Evolutionary conservation across 495 filamentous ascomycete species (phyloP).

Genomic region (Pseudevernia furfuracea): DNA sequence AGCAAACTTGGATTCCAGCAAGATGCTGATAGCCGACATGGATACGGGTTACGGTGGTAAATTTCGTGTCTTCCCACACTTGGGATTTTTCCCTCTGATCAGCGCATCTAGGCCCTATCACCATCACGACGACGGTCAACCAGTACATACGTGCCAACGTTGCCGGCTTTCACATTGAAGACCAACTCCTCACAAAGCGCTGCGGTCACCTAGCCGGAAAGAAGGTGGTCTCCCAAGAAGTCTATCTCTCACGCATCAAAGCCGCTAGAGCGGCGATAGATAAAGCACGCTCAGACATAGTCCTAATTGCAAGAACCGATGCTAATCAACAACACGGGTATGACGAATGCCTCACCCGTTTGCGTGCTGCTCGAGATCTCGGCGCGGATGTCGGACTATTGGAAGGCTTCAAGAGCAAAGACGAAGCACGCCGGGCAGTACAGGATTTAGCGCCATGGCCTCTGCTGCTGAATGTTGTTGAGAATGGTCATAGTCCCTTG

Average conservation of each 20-base stretch:
- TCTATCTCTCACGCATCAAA: conserved; percentile 50
- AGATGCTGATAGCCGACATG: conserved; percentile 60
- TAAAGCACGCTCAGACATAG: conserved; percentile 48
- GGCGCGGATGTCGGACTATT: conserved; percentile 61
- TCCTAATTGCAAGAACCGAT: conserved; percentile 64
- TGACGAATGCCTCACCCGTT: conserved; percentile 49
- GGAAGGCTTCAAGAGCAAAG: conserved; percentile 52
- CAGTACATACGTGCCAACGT: conserved; percentile 61
- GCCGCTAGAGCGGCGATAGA: conserved; percentile 45
- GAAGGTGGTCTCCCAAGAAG: conserved; percentile 45
- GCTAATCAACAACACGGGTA: conserved; percentile 57
- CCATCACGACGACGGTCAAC: conserved; percentile 56
- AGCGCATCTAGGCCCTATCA: conserved; percentile 42
- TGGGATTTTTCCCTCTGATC: neutral
- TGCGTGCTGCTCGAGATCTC: conserved; percentile 47
- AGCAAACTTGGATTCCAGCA: conserved; percentile 49
- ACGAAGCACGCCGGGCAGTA: conserved; percentile 45
- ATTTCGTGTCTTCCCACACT: conserved; percentile 7
- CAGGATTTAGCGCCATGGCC: conserved; percentile 51
- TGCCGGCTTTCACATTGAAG: conserved; percentile 64
- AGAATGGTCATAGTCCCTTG: conserved; percentile 50
- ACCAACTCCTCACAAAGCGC: conserved; percentile 59
- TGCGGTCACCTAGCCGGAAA: conserved; percentile 59
- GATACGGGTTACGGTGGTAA: conserved; percentile 58
- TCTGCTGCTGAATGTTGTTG: conserved; percentile 57